Percentiles rank a stretch among this genome's conserved stretches.
phyloP scores from a whole-genome alignment of 805 yeast species.

The Candida insectorum region DNA sequence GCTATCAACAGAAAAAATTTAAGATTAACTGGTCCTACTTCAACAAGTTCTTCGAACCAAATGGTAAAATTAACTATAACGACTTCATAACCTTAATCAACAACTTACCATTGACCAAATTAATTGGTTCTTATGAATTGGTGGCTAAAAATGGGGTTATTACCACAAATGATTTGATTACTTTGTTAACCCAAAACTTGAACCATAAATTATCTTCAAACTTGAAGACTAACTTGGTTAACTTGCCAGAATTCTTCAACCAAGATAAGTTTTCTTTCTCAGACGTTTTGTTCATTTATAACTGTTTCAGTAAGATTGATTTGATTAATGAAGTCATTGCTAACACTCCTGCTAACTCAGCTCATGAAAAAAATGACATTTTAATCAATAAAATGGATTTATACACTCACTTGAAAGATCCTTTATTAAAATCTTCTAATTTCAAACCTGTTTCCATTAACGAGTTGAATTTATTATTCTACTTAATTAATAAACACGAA shows the following conservation, averaged over 20 bases:
- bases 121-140: constrained; percentile 41
- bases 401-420: constrained; percentile 41
- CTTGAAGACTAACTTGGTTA: constrained; percentile 31
- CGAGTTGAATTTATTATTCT: constrained; percentile 40
- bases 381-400: constrained; percentile 39
- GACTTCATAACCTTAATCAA: constrained; percentile 40
- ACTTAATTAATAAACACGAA: constrained; percentile 35
- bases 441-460: constrained; percentile 38
- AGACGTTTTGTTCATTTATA: constrained; percentile 38
- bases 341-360: constrained; percentile 39
- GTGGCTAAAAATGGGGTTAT: constrained; percentile 30
- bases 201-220: constrained; percentile 39
- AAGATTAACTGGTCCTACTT: constrained; percentile 44
- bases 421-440: constrained; percentile 39
- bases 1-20: constrained; percentile 36
- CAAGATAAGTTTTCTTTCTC: constrained; percentile 32
- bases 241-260: constrained; percentile 34
- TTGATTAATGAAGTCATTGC: constrained; percentile 45
- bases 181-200: constrained; percentile 33
- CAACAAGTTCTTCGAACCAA: constrained; percentile 37
- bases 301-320: constrained; percentile 39
- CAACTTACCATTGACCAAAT: constrained; percentile 43
- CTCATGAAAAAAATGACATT: constrained; percentile 38
- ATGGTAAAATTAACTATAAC: constrained; percentile 32
- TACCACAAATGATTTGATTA: constrained; percentile 26